Percentiles rank a stretch among this genome's conserved stretches.
Conservation (phyloP, 805 yeast genomes). For the Jamesozyma rosinii region DNA sequence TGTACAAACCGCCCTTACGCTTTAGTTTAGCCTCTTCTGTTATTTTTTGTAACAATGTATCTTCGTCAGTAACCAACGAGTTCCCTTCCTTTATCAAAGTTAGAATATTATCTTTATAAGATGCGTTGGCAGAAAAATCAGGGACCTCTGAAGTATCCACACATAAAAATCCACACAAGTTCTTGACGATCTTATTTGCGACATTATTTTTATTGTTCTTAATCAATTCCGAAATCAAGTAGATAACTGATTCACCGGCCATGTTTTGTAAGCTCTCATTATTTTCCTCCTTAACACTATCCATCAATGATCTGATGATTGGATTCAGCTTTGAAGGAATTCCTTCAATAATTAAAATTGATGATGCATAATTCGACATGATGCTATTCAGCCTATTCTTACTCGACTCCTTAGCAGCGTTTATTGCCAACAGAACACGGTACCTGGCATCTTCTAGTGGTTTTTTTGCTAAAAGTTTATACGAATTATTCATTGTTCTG, state of each 20-base stretch:
- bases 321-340: conserved; percentile 88
- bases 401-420: conserved; percentile 52
- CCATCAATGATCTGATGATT: conserved; percentile 83
- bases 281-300: conserved; percentile 73
- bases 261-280: conserved; percentile 56
- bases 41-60: conserved; percentile 50
- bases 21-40: conserved; percentile 69
- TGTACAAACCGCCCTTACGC: conserved; percentile 71
- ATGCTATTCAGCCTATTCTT: conserved; percentile 48
- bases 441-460: conserved; percentile 72
- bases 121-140: conserved; percentile 63
- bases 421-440: conserved; percentile 55
- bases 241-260: conserved; percentile 60
- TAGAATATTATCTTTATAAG: conserved; percentile 46
- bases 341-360: conserved; percentile 48
- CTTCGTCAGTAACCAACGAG: conserved; percentile 50
- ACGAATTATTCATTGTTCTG: conserved; percentile 53
- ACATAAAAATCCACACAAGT: conserved; percentile 84
- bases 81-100: conserved; percentile 76
- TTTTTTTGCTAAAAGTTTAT: conserved; percentile 60
- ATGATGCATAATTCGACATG: conserved; percentile 68
- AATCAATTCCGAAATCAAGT: conserved; percentile 52
- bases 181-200: conserved; percentile 80
- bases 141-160: conserved; percentile 96
- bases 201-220: conserved; percentile 55